Conservation (phyloP, 2,329 filamentous ascomycete species). For the Aspergillus sp. region DNA sequence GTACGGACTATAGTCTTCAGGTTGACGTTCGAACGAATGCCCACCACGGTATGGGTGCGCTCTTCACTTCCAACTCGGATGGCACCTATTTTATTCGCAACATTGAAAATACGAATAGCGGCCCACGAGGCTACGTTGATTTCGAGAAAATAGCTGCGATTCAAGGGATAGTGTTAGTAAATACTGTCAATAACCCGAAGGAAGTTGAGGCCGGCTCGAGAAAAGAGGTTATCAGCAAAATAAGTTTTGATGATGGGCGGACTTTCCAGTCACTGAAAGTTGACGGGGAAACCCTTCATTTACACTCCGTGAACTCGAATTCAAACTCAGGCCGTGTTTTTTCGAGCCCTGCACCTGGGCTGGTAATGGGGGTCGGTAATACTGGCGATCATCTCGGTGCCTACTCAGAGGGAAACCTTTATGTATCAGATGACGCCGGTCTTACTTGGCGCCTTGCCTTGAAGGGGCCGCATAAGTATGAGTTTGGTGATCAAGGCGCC, state of each 20-base stretch:
- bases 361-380: slow-evolving; percentile 94
- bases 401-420: slow-evolving; percentile 76
- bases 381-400: slow-evolving; percentile 70
- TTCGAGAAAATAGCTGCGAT: slow-evolving; percentile 93
- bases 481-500: slow-evolving; percentile 91
- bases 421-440: slow-evolving; percentile 87
- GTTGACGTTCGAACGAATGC: slow-evolving; percentile 78
- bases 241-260: slow-evolving; percentile 93
- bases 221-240: slow-evolving; percentile 69
- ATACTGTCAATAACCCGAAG: slow-evolving; percentile 82
- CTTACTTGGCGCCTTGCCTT: slow-evolving; percentile 74
- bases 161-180: slow-evolving; percentile 88
- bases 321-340: slow-evolving; percentile 83
- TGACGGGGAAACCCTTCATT: slow-evolving; percentile 69
- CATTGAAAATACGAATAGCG: slow-evolving; percentile 87
- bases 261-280: slow-evolving; percentile 74
- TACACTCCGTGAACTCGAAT: slow-evolving; percentile 88
- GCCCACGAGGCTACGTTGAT: slow-evolving; percentile 73
- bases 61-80: slow-evolving; percentile 96
- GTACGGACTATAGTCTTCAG: slow-evolving; percentile 97
- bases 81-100: slow-evolving; percentile 95
- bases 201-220: slow-evolving; percentile 62
- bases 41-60: slow-evolving; percentile 72
- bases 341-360: slow-evolving; percentile 87
- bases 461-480: slow-evolving; percentile 87